Base-by-base conservation (phyloP, 2,329 filamentous ascomycete species). In the Aspergillus carbonarius region DNA sequence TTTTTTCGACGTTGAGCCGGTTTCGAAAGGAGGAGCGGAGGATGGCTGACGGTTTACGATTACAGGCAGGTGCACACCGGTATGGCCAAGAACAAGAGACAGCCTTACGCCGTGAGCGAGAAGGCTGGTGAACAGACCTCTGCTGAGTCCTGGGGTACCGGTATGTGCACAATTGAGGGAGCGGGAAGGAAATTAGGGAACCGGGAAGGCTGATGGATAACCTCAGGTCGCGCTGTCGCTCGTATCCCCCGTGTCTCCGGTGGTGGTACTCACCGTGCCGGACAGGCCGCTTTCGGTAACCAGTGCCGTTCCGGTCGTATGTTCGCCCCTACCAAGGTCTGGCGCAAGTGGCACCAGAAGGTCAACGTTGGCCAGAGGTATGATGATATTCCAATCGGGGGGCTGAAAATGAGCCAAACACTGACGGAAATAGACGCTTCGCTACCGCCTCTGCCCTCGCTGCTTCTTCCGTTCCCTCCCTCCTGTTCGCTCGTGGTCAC, bases 311-410 rank as follows among this genome's bases (percentile, higher is more conserved):
- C 93, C 79, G 95, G 96, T 86, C 95, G 95, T 85, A 99, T 99
- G 95, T 99, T 99, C 85, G 95, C 95, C 73, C 95, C 95, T 71
- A 99, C 95, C 83, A 99, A 99, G 90, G 90, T 96, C 85, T 99
- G 95, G 96, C 88, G 95, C 81, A 97, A 96, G 87, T 99, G 95
- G 96, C 95, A 99, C 87, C 87, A 97, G 86, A 98, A 98, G 92
- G 88, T 99, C 88, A 96, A 96, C 88, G 88, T 96, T 82, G 90
- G 90, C 82, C 95, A 99, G 88, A 96, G 95, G 91, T 92, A 79
- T 81, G 87, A 39, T 48, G 49, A 50, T 37, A 34, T 10, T 44
- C 27, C 34, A 40, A 54, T 10, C n/a, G 15, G 30, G 15, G 7
- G 20, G 5, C 63, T 56, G 32, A 51, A 58, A 59, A 61, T 63